Evolutionary conservation across 768 basidiomycete genomes (phyloP).

Genomic region (Polyporus arcularius): DNA sequence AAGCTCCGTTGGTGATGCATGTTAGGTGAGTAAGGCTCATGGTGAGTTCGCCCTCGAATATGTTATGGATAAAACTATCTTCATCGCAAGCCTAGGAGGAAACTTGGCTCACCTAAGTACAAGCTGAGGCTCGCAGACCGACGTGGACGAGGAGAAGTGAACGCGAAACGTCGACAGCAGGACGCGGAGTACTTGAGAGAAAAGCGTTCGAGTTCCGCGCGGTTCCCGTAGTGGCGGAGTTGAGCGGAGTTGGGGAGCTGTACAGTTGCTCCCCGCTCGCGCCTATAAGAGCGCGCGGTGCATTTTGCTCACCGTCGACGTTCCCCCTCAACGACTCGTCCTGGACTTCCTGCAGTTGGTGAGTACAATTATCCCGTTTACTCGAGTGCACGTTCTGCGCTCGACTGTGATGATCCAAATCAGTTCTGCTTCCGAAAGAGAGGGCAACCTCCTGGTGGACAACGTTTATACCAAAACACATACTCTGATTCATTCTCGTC

Average conservation of each 20-base stretch:
- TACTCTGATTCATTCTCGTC: slow-evolving; percentile 46
- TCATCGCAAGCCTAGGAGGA: slow-evolving; percentile 40
- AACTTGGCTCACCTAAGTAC: slow-evolving; percentile 34
- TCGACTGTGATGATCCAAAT: slow-evolving; percentile 46
- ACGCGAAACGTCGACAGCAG: not conserved
- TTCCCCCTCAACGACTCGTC: not conserved
- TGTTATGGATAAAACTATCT: slow-evolving; percentile 64
- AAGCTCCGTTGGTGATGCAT: slow-evolving; percentile 66
- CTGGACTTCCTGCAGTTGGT: slow-evolving; percentile 1
- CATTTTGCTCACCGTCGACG: slow-evolving; percentile 7
- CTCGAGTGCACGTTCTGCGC: not conserved
- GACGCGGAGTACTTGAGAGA: not conserved
- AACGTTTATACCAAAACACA: slow-evolving; percentile 56
- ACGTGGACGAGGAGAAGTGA: no score
- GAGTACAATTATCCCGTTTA: slow-evolving; percentile 12
- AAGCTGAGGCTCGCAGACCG: not conserved
- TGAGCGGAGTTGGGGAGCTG: slow-evolving; percentile 40
- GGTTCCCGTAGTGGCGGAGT: slow-evolving; percentile 1
- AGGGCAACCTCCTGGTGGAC: slow-evolving; percentile 76
- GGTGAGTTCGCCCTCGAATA: slow-evolving; percentile 66
- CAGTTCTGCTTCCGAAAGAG: slow-evolving; percentile 85
- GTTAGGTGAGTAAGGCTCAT: slow-evolving; percentile 74
- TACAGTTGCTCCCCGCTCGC: slow-evolving; percentile 37
- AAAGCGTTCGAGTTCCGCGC: not conserved
- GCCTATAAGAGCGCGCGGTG: slow-evolving; percentile 14